A percentile compares a stretch with the other conserved stretches of the same genome.
Evolutionary conservation across 345 rosid species (phyloP).

Genomic region (Syzygium oleosum): DNA sequence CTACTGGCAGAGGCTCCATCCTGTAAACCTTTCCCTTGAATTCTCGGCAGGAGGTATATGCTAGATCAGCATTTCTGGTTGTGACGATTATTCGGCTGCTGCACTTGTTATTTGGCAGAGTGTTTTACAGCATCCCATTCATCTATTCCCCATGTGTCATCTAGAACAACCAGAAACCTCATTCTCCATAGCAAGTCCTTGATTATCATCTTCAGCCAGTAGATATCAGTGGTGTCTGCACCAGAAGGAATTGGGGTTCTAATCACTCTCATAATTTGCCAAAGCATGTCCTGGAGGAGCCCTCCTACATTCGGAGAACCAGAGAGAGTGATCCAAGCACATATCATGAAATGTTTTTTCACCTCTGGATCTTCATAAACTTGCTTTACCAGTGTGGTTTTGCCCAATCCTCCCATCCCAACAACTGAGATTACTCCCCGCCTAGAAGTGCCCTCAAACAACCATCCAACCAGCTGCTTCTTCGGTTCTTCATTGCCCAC

Average conservation of each 20-base stretch:
- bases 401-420: slow-evolving; percentile 40
- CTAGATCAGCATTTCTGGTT: slow-evolving; percentile 21
- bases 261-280: slow-evolving; percentile 12
- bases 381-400: slow-evolving; percentile 30
- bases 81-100: slow-evolving; percentile 31
- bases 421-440: slow-evolving; percentile 14
- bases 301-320: slow-evolving; percentile 8
- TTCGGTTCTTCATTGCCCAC: slow-evolving; percentile 27
- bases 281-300: slow-evolving; percentile 11
- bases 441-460: slow-evolving; percentile 6
- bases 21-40: slow-evolving; percentile 13
- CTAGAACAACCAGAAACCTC: slow-evolving; percentile 26
- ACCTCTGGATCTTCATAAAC: slow-evolving; percentile 19
- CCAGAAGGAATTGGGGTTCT: slow-evolving; percentile 15
- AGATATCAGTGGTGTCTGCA: slow-evolving; percentile 8
- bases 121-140: slow-evolving; percentile 29
- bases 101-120: slow-evolving; percentile 11
- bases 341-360: slow-evolving; percentile 9
- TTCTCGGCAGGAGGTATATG: slow-evolving; percentile 12
- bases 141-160: slow-evolving; percentile 22
- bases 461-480: slow-evolving; percentile 8
- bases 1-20: slow-evolving; percentile 15
- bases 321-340: slow-evolving; percentile 23
- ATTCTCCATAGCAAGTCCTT: slow-evolving; percentile 9
- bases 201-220: slow-evolving; percentile 7